A percentile compares a stretch with the other conserved stretches of the same genome.
These are phyloP conservation scores for Ophiocordyceps australis DNA, from an alignment of 2,329 filamentous ascomycete species.

Conservation along the genomic window DNA sequence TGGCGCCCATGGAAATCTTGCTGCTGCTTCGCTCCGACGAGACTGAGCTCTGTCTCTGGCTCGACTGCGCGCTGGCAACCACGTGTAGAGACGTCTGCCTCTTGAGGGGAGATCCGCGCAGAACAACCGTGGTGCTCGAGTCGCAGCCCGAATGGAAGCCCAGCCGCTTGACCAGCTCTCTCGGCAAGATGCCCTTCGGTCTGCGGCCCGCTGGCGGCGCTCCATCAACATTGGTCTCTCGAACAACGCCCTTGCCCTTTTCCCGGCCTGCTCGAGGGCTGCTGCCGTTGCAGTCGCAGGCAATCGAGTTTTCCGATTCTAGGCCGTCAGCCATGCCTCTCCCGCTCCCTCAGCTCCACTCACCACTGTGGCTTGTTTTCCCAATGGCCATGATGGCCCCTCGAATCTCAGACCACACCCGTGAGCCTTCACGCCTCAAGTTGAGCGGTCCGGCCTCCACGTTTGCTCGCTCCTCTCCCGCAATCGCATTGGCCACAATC, in stretches of 20 bases:
- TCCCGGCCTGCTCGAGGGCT: conserved; percentile 1
- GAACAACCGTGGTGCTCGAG: conserved; percentile 12
- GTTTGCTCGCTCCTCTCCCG: neutral
- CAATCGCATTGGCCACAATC: conserved; percentile 2
- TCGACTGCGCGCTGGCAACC: conserved; percentile 5
- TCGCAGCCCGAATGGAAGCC: conserved; percentile 7
- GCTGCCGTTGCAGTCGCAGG: conserved; percentile 3
- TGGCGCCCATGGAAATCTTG: conserved; percentile 7
- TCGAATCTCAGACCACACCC: conserved; percentile 16
- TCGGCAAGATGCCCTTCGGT: conserved; percentile 6
- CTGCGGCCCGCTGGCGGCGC: conserved; percentile 2
- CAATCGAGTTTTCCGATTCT: conserved; percentile 9
- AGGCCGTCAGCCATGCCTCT: no score
- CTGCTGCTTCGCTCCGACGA: conserved; percentile 11
- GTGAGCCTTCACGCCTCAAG: conserved; percentile 9
- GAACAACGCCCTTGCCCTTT: conserved; percentile 4
- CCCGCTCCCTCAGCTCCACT: no score
- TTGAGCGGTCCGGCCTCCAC: neutral
- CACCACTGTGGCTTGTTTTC: conserved; percentile 10
- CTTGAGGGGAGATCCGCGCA: conserved; percentile 6
- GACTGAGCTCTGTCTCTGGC: conserved; percentile 6
- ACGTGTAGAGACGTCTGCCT: conserved; percentile 9
- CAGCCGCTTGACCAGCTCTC: conserved; percentile 9
- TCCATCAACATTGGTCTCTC: neutral
- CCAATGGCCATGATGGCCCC: conserved; percentile 14